These are phyloP conservation scores for Yamadazyma jaroonii DNA, from an alignment of 1,139 yeast genomes.

Conservation along the genomic window DNA sequence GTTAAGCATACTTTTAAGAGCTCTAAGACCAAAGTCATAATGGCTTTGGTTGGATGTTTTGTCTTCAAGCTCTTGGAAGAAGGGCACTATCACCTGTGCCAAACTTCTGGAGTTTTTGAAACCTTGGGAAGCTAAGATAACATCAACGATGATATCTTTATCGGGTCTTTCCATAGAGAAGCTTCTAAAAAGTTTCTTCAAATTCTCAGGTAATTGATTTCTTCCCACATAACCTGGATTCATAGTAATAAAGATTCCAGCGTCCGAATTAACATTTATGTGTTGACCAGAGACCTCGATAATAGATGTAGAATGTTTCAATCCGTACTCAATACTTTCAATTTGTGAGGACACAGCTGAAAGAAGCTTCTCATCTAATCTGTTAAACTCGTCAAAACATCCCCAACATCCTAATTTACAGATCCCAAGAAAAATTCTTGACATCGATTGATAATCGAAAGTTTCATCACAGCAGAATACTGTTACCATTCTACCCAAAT, in stretches of 20 bases:
- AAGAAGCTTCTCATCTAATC: slow-evolving; percentile 67
- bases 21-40: slow-evolving; percentile 88
- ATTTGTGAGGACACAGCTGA: slow-evolving; percentile 87
- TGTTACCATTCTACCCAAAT: slow-evolving; percentile 75
- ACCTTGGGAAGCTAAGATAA: slow-evolving; percentile 71
- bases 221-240: slow-evolving; percentile 91
- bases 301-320: slow-evolving; percentile 20
- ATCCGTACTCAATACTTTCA: slow-evolving; percentile 63
- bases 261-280: slow-evolving; percentile 43
- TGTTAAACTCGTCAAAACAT: slow-evolving; percentile 93
- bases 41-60: slow-evolving; percentile 58
- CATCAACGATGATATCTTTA: slow-evolving; percentile 64
- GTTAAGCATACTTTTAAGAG: slow-evolving; percentile 64
- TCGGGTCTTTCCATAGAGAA: slow-evolving; percentile 80
- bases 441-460: slow-evolving; percentile 79
- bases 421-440: slow-evolving; percentile 77
- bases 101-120: slow-evolving; percentile 48
- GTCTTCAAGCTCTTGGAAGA: slow-evolving; percentile 45
- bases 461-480: slow-evolving; percentile 92
- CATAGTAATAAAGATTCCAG: slow-evolving; percentile 87
- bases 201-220: slow-evolving; percentile 77
- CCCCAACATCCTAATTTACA: slow-evolving; percentile 92
- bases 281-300: slow-evolving; percentile 52
- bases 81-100: slow-evolving; percentile 52
- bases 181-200: slow-evolving; percentile 74